phyloP scores from a whole-genome alignment of 1,139 yeast genomes.

The Candida sp. region DNA sequence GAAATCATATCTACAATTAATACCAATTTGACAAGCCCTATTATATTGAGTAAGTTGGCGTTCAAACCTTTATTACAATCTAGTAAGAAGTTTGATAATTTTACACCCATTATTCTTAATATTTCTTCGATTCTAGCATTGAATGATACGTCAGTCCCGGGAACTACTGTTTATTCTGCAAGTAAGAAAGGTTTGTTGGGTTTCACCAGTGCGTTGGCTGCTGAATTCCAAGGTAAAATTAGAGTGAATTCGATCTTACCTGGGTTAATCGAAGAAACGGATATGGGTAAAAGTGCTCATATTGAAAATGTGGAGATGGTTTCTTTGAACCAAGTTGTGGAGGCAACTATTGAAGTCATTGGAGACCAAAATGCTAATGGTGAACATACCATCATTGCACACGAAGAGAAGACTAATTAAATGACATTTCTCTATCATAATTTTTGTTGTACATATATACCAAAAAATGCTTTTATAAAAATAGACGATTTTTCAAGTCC shows the following conservation, averaged over 20 bases:
- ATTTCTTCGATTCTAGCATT: conserved; percentile 69
- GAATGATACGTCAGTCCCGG: conserved; percentile 40
- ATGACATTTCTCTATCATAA: neutral
- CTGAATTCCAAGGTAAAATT: conserved; percentile 53
- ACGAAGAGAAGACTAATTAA: neutral
- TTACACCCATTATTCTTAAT: conserved; percentile 46
- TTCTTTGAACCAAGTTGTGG: conserved; percentile 21
- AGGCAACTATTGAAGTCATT: conserved; percentile 26
- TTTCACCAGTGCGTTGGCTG: conserved; percentile 60
- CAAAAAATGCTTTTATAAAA: neutral
- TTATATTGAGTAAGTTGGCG: conserved; percentile 48
- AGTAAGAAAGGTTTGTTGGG: conserved; percentile 76
- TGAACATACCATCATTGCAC: conserved; percentile 20
- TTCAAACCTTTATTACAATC: conserved; percentile 44
- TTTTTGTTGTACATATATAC: neutral
- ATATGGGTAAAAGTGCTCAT: conserved; percentile 51
- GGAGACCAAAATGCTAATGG: conserved; percentile 36
- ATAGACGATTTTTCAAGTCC: neutral
- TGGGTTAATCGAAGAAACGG: conserved; percentile 70
- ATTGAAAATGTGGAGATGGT: conserved; percentile 14
- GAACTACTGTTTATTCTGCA: conserved; percentile 77
- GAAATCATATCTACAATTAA: conserved; percentile 49
- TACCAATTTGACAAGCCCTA: conserved; percentile 66
- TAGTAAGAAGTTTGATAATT: conserved; percentile 4
- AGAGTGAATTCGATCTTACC: conserved; percentile 70